Evolutionary conservation across 2,329 filamentous ascomycete genomes (phyloP), one percentile per base, ranked within the genome.

Genomic region (Colletotrichum noveboracense): DNA sequence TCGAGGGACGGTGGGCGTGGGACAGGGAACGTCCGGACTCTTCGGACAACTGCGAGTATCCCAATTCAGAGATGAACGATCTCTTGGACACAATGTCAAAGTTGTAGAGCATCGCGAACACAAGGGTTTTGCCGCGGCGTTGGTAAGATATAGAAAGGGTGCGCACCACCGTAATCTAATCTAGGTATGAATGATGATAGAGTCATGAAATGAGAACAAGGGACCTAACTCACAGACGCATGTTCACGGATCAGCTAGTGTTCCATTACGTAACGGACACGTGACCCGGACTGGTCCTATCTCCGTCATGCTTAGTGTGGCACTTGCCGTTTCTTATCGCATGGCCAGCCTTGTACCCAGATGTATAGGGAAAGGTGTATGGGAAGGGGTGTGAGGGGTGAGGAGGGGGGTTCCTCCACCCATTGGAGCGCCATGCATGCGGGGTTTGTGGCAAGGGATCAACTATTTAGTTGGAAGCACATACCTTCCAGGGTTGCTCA

Each of bases 21-120:
- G 91, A 93, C 80, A 87, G 91, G 14, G 88, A 91, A 79, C 83
- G 90, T 26, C 90, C 91, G 3, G 89, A 91, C 78, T 81, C 86
- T 5, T 83, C 85, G 3, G 79, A 86, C 13, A 91, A 91, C 78
- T 85, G 88, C 9, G 90, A 91, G 79, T 93, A 87, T 82, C 91
- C 91, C 9, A 86, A 88, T 64, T 85, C 85, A 6, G 91, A 93
- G 86, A 88, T 93, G 87, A 88, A 83, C 68, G 89, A 92, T 78
- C 79, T 92, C 69, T 60, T 83, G 62, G 84, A 85, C 52, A 73
- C 80, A 6, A 66, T 69, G 16, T 78, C 83, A 14, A 83, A 79
- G 76, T 65, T 86, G 64, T 85, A 79, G 60, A 14, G 38, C 30
- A 21, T 67, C 34, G 16, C 18, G 14, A n/a, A 34, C 6, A 10